These are phyloP conservation scores for Ajuga reptans DNA, from an alignment of 305 asterid species.

Conservation along the genomic window DNA sequence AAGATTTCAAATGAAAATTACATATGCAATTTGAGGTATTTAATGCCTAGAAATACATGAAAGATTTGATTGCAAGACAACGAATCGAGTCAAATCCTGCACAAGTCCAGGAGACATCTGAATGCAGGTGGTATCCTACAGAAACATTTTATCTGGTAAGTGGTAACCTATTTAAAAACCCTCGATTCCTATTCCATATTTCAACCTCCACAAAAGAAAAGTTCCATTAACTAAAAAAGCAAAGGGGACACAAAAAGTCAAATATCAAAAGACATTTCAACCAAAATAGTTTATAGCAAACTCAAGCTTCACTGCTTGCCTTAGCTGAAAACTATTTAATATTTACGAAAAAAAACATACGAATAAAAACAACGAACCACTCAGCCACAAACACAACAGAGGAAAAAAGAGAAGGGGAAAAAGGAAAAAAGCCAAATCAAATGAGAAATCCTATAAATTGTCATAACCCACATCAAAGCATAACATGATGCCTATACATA, in stretches of 20 bases:
- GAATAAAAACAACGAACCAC: background rate
- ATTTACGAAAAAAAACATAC: background rate
- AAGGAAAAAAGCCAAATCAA: background rate
- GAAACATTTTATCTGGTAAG: background rate
- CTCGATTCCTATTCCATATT: background rate
- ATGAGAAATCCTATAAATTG: background rate
- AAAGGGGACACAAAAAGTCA: background rate
- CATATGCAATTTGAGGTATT: background rate
- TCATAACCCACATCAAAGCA: conserved; percentile 8
- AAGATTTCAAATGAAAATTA: background rate
- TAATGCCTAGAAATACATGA: background rate
- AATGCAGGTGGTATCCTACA: background rate
- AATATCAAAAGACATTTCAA: background rate
- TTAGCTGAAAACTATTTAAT: conserved; percentile 11
- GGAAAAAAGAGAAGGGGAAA: background rate
- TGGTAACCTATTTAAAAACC: background rate
- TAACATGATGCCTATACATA: conserved; percentile 4
- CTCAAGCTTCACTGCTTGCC: background rate
- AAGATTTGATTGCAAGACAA: too few species aligned
- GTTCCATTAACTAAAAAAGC: background rate
- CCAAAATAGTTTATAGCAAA: background rate
- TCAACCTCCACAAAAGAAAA: background rate
- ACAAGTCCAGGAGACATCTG: background rate
- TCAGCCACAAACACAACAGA: background rate
- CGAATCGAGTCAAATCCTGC: too few species aligned